Evolutionary conservation across 2,329 filamentous ascomycete genomes (phyloP), one percentile per base, ranked within the genome.

Genomic region (Aspergillus clavatus): DNA sequence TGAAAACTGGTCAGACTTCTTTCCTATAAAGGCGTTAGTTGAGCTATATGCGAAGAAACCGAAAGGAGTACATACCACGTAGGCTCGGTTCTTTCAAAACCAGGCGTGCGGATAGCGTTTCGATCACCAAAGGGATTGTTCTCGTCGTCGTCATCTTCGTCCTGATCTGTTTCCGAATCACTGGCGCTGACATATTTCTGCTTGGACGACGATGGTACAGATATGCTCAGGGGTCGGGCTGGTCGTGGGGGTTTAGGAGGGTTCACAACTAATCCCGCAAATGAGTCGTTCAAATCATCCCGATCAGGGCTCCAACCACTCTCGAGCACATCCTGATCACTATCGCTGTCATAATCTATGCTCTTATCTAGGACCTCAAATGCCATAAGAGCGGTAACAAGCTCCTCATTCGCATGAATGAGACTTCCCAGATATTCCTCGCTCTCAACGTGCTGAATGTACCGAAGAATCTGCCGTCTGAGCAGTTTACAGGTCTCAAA

Each of bases 361-460:
- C 71, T 74, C 55, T 74, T 75, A 63, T 98, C 91, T 52, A 97
- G 80, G 57, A 96, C 87, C 68, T 97, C 91, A 61, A 89, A 98
- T 0, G 89, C 87, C 81, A 95, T 95, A 46, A 98, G 77, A 1
- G 90, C 89, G 50, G 85, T 85, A 31, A 97, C 87, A n/a, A 98
- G 83, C 67, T 95, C 87, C 59, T 98, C 93, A 59, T 98, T 97
- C 53, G 91, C 90, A 59, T 93, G 88, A 14, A 98, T 82, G 4
- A 98, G 77, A 49, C 88, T 84, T 33, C 91, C 93, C 7, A 98
- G 83, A 77, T 87, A 96, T 60, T 97, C 84, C 61, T 97, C 91
- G 7, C 83, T 84, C 63, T 95, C 88, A 10, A 97, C 86, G 40
- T 89, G 79, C 61, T 97, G 89, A 52, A 97, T 95, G 65, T 96